Evolutionary conservation across 78 protist species (phyloP).

Genomic region (Pelomyxa schiedti): DNA sequence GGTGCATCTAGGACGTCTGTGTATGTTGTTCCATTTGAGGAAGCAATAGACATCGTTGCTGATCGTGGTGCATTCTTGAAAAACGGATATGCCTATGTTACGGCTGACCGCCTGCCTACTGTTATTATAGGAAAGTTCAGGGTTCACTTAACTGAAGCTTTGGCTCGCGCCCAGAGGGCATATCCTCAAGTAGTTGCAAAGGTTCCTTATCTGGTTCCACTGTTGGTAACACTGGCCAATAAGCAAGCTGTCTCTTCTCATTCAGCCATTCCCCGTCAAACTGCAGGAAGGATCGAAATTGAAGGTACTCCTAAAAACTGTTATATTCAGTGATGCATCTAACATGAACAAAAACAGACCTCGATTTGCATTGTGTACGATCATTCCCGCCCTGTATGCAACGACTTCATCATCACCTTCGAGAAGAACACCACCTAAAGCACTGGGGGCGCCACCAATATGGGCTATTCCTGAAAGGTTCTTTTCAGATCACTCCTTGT

Average conservation of each 20-base stretch:
- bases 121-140: not conserved
- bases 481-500: not conserved
- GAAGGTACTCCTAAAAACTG: no score
- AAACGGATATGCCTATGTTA: not conserved
- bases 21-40: not conserved
- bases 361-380: slow-evolving; percentile 1
- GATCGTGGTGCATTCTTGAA: not conserved
- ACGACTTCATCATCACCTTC: slow-evolving; percentile 2
- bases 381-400: slow-evolving; percentile 49
- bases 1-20: no score
- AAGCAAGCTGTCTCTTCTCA: no score
- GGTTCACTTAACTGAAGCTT: not conserved
- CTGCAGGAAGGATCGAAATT: no score
- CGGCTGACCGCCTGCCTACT: not conserved
- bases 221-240: no score
- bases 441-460: slow-evolving; percentile 29
- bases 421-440: slow-evolving; percentile 20
- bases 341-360: not conserved
- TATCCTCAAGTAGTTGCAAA: not conserved
- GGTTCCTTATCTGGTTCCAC: not conserved
- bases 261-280: no score
- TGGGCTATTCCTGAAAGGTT: slow-evolving; percentile 31
- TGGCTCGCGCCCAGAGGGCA: not conserved
- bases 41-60: not conserved
- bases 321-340: not conserved